Percentiles rank a stretch among this genome's conserved stretches.
Evolutionary conservation across 1,284 basidiomycete genomes (phyloP).

Genomic region (Ustilago cynodontis): DNA sequence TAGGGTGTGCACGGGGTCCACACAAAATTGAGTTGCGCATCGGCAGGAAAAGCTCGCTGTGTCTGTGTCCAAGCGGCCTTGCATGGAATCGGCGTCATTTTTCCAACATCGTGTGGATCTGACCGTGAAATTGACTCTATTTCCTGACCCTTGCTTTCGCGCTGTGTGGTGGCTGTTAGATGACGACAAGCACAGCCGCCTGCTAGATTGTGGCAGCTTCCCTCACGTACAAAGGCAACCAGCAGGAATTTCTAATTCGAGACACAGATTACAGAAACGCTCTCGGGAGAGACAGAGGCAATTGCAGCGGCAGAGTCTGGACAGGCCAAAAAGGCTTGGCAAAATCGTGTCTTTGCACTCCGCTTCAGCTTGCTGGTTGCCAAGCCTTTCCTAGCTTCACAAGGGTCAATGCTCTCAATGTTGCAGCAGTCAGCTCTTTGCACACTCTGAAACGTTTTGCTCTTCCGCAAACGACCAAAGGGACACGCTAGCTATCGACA

Average conservation of each 20-base stretch:
- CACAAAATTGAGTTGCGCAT: neutral
- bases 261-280: neutral
- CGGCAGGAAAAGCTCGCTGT: neutral
- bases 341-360: slow-evolving; percentile 1
- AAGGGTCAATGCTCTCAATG: neutral
- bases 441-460: slow-evolving; percentile 1
- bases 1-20: slow-evolving; percentile 29
- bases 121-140: neutral
- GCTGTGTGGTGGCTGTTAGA: neutral
- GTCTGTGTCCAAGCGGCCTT: neutral
- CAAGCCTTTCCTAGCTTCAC: slow-evolving; percentile 1
- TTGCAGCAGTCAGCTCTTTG: neutral
- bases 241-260: slow-evolving; percentile 2
- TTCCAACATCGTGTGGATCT: slow-evolving; percentile 1
- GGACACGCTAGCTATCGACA: neutral
- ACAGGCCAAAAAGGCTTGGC: neutral
- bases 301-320: neutral
- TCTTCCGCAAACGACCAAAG: neutral
- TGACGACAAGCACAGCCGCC: slow-evolving; percentile 3
- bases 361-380: neutral
- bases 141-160: neutral
- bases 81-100: slow-evolving; percentile 2
- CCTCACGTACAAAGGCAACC: neutral
- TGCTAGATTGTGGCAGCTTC: slow-evolving; percentile 1
- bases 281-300: neutral